Evolutionary conservation across 140 eudicot genomes (phyloP).

Genomic region (Senecio squalidus): DNA sequence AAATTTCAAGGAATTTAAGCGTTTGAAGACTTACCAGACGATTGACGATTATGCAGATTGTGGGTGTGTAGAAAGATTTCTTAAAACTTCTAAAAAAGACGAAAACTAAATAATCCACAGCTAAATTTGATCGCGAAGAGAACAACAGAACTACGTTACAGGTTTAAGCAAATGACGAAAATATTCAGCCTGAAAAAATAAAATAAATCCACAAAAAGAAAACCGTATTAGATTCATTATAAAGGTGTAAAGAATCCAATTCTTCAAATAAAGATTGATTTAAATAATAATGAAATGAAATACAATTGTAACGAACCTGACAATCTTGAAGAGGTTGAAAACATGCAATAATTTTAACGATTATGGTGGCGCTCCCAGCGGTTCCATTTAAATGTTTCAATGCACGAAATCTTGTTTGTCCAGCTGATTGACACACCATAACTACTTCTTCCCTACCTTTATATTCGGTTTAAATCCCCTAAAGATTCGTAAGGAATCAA

Average conservation of each 20-base stretch:
- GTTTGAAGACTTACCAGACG: slow-evolving; percentile 29
- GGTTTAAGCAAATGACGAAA: slow-evolving; percentile 94
- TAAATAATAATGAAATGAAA: background rate
- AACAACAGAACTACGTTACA: slow-evolving; percentile 75
- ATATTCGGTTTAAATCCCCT: slow-evolving; percentile 22
- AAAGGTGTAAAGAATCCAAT: slow-evolving; percentile 28
- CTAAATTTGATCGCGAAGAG: slow-evolving; percentile 38
- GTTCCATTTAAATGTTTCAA: slow-evolving; percentile 89
- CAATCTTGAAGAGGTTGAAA: slow-evolving; percentile 95
- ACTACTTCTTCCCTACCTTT: slow-evolving; percentile 59
- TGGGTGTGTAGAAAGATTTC: slow-evolving; percentile 16
- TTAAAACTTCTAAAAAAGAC: slow-evolving; percentile 36
- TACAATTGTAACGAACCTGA: slow-evolving; percentile 48
- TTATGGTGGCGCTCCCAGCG: slow-evolving; percentile 89
- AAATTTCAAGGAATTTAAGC: background rate
- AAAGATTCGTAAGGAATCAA: slow-evolving; percentile 23
- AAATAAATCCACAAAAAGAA: background rate
- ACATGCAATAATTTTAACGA: slow-evolving; percentile 96
- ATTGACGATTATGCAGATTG: slow-evolving; percentile 15
- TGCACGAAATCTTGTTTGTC: slow-evolving; percentile 95
- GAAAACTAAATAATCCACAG: slow-evolving; percentile 45
- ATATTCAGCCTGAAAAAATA: slow-evolving; percentile 94
- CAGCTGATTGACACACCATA: slow-evolving; percentile 99
- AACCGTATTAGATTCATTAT: slow-evolving; percentile 27
- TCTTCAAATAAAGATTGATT: slow-evolving; percentile 13